Evolutionary conservation across 805 yeast species (phyloP).

Genomic region (Candida koratica): DNA sequence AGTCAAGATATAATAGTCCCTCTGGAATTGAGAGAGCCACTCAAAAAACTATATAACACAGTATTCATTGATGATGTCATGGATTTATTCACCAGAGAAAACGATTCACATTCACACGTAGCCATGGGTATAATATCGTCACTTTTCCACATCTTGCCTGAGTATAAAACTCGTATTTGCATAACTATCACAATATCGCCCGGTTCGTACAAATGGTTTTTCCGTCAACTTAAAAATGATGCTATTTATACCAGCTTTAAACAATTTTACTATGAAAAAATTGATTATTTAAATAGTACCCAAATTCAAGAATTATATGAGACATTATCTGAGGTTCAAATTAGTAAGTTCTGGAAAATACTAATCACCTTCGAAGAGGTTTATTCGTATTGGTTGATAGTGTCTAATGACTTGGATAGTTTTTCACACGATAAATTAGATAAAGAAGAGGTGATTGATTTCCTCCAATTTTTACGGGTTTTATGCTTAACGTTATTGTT

Average conservation of each 20-base stretch:
- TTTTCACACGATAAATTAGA: slow-evolving; percentile 41
- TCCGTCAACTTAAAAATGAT: slow-evolving; percentile 20
- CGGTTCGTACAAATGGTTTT: slow-evolving; percentile 31
- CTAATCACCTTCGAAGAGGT: slow-evolving; percentile 55
- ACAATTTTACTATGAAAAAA: neutral
- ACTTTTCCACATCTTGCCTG: slow-evolving; percentile 36
- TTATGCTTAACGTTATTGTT: slow-evolving; percentile 50
- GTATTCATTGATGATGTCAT: slow-evolving; percentile 21
- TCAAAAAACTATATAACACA: slow-evolving; percentile 20
- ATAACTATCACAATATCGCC: slow-evolving; percentile 42
- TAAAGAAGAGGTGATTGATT: slow-evolving; percentile 32
- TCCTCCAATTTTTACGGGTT: slow-evolving; percentile 47
- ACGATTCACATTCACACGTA: slow-evolving; percentile 4
- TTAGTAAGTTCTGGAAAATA: slow-evolving; percentile 28
- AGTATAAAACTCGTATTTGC: slow-evolving; percentile 34
- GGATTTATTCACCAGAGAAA: slow-evolving; percentile 12
- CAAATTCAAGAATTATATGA: slow-evolving; percentile 12
- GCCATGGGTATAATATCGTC: slow-evolving; percentile 23
- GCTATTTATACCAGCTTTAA: slow-evolving; percentile 17
- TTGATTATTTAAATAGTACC: slow-evolving; percentile 15
- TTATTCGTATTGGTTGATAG: slow-evolving; percentile 61
- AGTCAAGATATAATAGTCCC: slow-evolving; percentile 12
- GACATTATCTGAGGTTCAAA: neutral
- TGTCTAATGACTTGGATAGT: slow-evolving; percentile 63
- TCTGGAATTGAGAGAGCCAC: slow-evolving; percentile 1